Evolutionary conservation across 2,329 filamentous ascomycete genomes (phyloP).

Genomic region (Pseudocercospora eumusae): DNA sequence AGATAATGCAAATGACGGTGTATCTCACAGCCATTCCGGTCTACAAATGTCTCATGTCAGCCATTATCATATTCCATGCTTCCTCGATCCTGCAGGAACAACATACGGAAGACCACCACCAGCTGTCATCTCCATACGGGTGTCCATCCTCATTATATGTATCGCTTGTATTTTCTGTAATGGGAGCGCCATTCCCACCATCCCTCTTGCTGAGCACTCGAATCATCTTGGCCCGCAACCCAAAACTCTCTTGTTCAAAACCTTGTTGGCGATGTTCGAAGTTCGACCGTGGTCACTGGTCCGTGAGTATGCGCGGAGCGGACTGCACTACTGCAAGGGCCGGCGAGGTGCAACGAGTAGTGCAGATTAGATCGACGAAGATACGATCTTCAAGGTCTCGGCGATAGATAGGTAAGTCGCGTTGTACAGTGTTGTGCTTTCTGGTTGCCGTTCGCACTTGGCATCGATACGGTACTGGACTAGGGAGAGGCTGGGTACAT

Average conservation of each 20-base stretch:
- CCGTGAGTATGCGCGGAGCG: background rate
- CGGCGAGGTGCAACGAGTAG: too few relatives aligned
- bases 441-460: background rate
- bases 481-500: too few relatives aligned
- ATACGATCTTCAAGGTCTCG: background rate
- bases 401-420: background rate
- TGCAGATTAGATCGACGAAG: background rate
- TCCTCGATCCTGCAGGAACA: background rate
- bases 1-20: slow-evolving; percentile 64
- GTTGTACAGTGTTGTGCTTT: background rate
- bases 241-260: background rate
- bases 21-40: slow-evolving; percentile 65
- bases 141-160: slow-evolving; percentile 16
- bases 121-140: slow-evolving; percentile 20
- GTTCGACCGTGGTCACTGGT: too few relatives aligned
- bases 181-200: slow-evolving; percentile 7
- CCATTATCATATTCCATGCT: background rate
- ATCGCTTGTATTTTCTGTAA: slow-evolving; percentile 9
- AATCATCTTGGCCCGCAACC: background rate
- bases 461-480: background rate
- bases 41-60: slow-evolving; percentile 21
- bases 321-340: slow-evolving; percentile 4
- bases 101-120: slow-evolving; percentile 34
- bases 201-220: slow-evolving; percentile 3
- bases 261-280: background rate